Evolutionary conservation across 2,329 filamentous ascomycete species (phyloP).

Genomic region (Phialophora expanda): DNA sequence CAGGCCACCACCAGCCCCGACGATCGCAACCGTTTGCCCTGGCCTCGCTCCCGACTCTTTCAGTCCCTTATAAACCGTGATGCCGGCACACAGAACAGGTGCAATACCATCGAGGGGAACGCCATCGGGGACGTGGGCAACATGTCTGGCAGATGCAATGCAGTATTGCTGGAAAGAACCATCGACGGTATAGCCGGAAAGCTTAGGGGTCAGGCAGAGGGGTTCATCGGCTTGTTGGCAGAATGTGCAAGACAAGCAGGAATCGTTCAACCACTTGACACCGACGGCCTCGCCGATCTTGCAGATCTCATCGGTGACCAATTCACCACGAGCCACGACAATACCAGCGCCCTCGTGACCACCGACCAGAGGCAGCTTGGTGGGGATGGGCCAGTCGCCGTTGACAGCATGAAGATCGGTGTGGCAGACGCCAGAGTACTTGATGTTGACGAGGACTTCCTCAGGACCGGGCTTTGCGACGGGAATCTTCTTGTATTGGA

Average conservation of each 20-base stretch:
- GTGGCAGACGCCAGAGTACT: conserved; percentile 89
- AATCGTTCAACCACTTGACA: conserved; percentile 91
- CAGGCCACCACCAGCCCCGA: conserved; percentile 83
- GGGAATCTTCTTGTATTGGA: conserved; percentile 66
- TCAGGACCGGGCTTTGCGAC: conserved; percentile 81
- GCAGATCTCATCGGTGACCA: conserved; percentile 73
- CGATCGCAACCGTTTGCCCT: conserved; percentile 80
- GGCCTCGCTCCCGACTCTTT: conserved; percentile 79
- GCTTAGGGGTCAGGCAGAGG: conserved; percentile 73
- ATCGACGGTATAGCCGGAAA: conserved; percentile 92
- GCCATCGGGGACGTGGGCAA: conserved; percentile 79
- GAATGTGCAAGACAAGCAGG: conserved; percentile 81
- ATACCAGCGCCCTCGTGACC: conserved; percentile 74
- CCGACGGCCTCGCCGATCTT: conserved; percentile 80
- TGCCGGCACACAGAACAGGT: conserved; percentile 81
- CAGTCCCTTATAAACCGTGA: conserved; percentile 89
- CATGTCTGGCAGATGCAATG: conserved; percentile 83
- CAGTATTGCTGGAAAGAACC: conserved; percentile 91
- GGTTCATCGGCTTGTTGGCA: conserved; percentile 82
- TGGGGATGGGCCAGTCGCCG: conserved; percentile 85
- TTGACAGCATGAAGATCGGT: conserved; percentile 82
- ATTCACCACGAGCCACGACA: conserved; percentile 77
- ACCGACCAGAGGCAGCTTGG: conserved; percentile 84
- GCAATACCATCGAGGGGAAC: conserved; percentile 76
- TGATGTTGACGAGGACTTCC: conserved; percentile 90